phyloP scores from a whole-genome alignment of 2,329 filamentous ascomycete species.

The Didymella pomorum region DNA sequence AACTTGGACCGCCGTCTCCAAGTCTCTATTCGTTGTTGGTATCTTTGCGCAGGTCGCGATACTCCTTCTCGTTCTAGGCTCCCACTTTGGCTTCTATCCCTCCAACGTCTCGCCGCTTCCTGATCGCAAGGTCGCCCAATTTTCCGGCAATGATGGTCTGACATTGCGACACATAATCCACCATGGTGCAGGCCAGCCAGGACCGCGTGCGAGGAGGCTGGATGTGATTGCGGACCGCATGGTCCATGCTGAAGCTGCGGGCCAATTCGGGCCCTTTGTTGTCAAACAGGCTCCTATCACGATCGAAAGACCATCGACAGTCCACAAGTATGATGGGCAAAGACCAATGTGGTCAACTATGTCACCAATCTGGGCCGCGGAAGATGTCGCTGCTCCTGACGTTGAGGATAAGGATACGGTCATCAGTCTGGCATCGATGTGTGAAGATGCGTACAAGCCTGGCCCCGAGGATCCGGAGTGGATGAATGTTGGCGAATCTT shows the following conservation, averaged over 20 bases:
- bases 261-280: constrained; percentile 41
- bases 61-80: constrained; percentile 26
- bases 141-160: constrained; percentile 24
- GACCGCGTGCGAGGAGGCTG: constrained; percentile 44
- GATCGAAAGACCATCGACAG: constrained; percentile 39
- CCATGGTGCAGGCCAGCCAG: constrained; percentile 46
- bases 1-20: constrained; percentile 26
- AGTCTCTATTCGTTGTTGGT: constrained; percentile 24
- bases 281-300: constrained; percentile 40
- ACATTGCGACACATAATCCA: constrained; percentile 46
- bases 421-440: constrained; percentile 48
- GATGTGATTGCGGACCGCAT: constrained; percentile 40
- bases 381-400: constrained; percentile 43
- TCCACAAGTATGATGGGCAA: constrained; percentile 32
- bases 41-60: constrained; percentile 37
- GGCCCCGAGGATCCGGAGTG: constrained; percentile 45
- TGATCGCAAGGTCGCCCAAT: constrained; percentile 12
- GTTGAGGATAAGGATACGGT: constrained; percentile 46
- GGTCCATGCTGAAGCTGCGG: constrained; percentile 32
- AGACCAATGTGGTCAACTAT: constrained; percentile 41
- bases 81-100: constrained; percentile 20
- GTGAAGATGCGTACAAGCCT: constrained; percentile 48
- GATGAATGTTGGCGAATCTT: constrained; percentile 45
- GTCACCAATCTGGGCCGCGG: constrained; percentile 41
- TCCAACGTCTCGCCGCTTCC: constrained; percentile 19